Base-by-base conservation (phyloP, 192 early-diverging fungal species). In the Coemansia sp. region DNA sequence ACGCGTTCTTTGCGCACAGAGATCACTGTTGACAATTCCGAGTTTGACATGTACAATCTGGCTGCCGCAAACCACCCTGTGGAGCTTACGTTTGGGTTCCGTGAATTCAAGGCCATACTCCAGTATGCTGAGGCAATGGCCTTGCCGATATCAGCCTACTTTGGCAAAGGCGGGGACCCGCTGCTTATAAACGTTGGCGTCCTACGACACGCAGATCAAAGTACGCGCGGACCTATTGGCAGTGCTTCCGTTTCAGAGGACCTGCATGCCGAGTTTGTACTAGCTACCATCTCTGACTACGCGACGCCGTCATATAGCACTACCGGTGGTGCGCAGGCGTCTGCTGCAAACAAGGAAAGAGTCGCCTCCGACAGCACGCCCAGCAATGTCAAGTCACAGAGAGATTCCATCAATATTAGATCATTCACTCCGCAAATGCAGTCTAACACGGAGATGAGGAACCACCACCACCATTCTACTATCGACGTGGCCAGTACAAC, bases 11-110 rank as follows among this genome's bases (percentile, higher is more conserved):
- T 84, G 17, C 74, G 76, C 38, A 84, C 82, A 10, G 71, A 80
- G 46, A 55, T 84, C 11, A 63, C 66, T 6, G 53, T 84, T 8
- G 78, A 72, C 2, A 56, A 66, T 0, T 71, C 71, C 35, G 82
- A 84, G 55, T 84, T 84, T 66, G 82, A 84, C 60, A 25, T 59
- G 23, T 84, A 81, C 62, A 29, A 36, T 22, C 32, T 84, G 17
- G 54, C 66, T 9, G 17, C 13, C 3, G 41, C 54, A 4, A n/a
- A 46, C 35, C 69, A 65, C 36, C 58, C 66, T 13, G 48, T 71
- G 11, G 82, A 84, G 66, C 73, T 84, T 25, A 80, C 78, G 3
- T 74, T 81, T 63, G 72, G 66, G 33, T 62, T 84, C 57, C 74
- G 75, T 29, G 82, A 84, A 56, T 77, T 81, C 62, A 65, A 65